Conservation (phyloP, 2,329 filamentous ascomycete genomes). For the Grosmannia huntii region DNA sequence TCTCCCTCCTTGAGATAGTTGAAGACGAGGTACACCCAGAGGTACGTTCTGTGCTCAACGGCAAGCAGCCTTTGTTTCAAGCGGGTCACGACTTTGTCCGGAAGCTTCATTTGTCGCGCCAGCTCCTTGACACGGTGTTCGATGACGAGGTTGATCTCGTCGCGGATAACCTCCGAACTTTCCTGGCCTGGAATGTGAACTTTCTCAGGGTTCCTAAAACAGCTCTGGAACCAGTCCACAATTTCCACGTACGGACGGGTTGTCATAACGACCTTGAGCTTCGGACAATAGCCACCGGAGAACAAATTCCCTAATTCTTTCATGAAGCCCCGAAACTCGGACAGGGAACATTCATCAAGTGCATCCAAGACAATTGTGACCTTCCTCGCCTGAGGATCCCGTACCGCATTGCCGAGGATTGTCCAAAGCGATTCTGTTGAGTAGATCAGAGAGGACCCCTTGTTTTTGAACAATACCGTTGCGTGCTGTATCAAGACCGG, state of each 20-base stretch:
- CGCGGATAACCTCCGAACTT: neutral
- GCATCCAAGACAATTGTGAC: constrained; percentile 26
- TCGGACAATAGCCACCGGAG: neutral
- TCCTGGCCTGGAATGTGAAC: neutral
- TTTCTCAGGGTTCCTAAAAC: neutral
- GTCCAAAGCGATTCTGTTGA: constrained; percentile 18
- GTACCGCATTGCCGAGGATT: constrained; percentile 17
- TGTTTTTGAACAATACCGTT: constrained; percentile 15
- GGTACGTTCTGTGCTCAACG: neutral
- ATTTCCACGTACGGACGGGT: neutral
- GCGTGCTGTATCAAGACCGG: constrained; percentile 21
- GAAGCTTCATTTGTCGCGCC: neutral
- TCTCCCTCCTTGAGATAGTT: neutral
- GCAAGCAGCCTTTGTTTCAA: neutral
- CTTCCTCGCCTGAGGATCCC: constrained; percentile 16
- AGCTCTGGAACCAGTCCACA: neutral
- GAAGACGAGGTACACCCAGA: neutral
- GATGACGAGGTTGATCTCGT: neutral
- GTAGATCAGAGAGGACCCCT: neutral
- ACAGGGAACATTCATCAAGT: constrained; percentile 19
- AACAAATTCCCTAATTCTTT: neutral
- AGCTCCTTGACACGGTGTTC: neutral
- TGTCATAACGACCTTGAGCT: neutral
- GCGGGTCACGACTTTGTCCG: neutral
- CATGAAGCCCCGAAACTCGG: neutral